Conservation (phyloP, 2,329 filamentous ascomycete species). For the Ilyonectria destructans region DNA sequence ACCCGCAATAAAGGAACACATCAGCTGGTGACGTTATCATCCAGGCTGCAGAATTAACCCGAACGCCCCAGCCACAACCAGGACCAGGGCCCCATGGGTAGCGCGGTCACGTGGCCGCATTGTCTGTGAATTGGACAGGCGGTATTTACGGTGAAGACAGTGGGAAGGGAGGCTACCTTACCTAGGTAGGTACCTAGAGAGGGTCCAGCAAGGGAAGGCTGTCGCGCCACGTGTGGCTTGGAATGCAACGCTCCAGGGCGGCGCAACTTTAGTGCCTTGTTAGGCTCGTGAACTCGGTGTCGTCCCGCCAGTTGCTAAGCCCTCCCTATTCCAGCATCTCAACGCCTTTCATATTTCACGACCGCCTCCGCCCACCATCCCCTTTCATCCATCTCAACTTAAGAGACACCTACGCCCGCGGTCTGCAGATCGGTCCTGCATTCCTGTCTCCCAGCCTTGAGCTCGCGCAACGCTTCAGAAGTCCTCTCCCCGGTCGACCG, state of each 20-base stretch:
- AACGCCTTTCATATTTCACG: constrained; percentile 44
- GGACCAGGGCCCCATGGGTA: neutral
- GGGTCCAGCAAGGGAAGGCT: constrained; percentile 20
- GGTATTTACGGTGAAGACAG: neutral
- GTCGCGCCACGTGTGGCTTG: constrained; percentile 50
- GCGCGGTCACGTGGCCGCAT: constrained; percentile 37
- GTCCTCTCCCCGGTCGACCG: constrained; percentile 41
- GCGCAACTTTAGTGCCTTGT: constrained; percentile 49
- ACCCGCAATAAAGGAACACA: constrained; percentile 36
- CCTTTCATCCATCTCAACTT: constrained; percentile 23
- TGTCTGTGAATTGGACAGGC: neutral
- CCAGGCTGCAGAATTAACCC: constrained; percentile 45
- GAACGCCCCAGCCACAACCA: constrained; percentile 38
- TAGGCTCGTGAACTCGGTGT: constrained; percentile 54
- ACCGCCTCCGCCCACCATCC: constrained; percentile 36
- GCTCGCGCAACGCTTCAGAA: constrained; percentile 36
- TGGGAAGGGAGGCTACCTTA: neutral
- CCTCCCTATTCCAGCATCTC: constrained; percentile 52
- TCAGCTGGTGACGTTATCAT: constrained; percentile 44
- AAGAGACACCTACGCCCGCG: constrained; percentile 11
- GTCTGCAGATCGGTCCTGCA: constrained; percentile 11
- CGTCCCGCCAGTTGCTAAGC: constrained; percentile 48
- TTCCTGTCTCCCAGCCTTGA: constrained; percentile 10
- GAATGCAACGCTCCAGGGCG: constrained; percentile 40
- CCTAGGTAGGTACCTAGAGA: too few relatives aligned